Base-by-base conservation (phyloP, 164 flowering plant species). In the Aristolochia californica region DNA sequence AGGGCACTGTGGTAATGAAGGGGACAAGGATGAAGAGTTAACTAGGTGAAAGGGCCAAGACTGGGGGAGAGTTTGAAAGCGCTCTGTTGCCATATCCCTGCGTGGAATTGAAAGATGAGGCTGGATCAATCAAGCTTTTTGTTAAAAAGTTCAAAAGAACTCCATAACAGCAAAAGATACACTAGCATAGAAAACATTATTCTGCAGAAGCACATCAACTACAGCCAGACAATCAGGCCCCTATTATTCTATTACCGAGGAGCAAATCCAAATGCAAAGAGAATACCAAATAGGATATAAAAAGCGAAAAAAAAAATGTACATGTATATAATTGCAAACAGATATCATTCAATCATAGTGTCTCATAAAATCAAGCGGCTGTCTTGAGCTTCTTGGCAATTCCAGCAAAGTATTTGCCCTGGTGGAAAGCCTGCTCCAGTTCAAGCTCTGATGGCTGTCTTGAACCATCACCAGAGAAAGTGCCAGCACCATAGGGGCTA, bases 401-500 rank as follows among this genome's bases (percentile, higher is more conserved):
- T 66, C 76, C 66, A 13, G 94, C 91, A 53, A 81, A 75, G 75
- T 81, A 75, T 71, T 83, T 81, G 20, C 95, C 95, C 67, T 86
- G 97, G 75, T 89, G 95, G 64, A 78, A 78, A 56, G 95, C 95
- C 64, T 81, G 91, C 74, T 73, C 75, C 62, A 83, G 60, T 65
- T 86, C 95, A 16, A 86, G 89, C 59, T 77, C 75, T 30, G 95
- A 59, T 56, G 97, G 95, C 68, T 75, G 78, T 62, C 91, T 78
- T 2, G 91, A 84, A 38, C 97, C 97, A 66, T 86, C 97, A 8
- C 95, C 97, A 18, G 95, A 95, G 47, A 18, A 86, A 57, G 97
- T 86, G 62, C 97, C 97, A 0, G 95, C 83, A 40, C 97, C 95
- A 56, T 88, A 88, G 0, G 95, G 97, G 64, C 91, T 84, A 43